Evolutionary conservation across 2,329 filamentous ascomycete species (phyloP).

Genomic region (Penicillium sp.): DNA sequence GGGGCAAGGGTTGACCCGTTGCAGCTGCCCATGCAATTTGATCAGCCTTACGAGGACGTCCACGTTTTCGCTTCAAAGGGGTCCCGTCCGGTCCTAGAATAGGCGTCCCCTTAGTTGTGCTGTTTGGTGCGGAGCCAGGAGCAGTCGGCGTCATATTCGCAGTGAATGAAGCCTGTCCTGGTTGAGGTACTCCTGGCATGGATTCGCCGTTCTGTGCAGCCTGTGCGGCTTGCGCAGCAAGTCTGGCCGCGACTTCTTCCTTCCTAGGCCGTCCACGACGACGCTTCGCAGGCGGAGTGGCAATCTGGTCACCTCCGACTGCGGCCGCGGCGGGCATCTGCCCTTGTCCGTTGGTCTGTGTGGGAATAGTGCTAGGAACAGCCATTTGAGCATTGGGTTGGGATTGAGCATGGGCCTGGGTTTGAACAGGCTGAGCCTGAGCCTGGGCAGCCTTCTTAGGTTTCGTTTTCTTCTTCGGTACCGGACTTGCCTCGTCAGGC

Average conservation of each 20-base stretch:
- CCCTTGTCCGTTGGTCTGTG: conserved; percentile 17
- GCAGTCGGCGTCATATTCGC: conserved; percentile 19
- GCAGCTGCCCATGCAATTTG: conserved; percentile 22
- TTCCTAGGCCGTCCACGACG: conserved; percentile 27
- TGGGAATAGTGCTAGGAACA: conserved; percentile 1
- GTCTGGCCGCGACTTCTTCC: conserved; percentile 24
- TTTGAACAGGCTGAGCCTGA: background rate
- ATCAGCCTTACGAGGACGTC: conserved; percentile 32
- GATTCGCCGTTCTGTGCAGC: conserved; percentile 17
- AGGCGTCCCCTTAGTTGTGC: conserved; percentile 9
- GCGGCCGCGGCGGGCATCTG: conserved; percentile 6
- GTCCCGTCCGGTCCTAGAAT: conserved; percentile 24
- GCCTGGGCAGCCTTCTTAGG: conserved; percentile 6
- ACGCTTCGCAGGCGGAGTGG: conserved; percentile 13
- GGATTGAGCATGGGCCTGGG: background rate
- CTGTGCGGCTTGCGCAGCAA: conserved; percentile 18
- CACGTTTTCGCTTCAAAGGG: conserved; percentile 29
- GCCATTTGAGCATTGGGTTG: background rate
- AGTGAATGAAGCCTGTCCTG: conserved; percentile 23
- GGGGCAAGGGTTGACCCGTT: conserved; percentile 19
- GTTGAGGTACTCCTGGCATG: conserved; percentile 9
- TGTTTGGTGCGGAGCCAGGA: conserved; percentile 7
- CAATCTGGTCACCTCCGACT: conserved; percentile 4
- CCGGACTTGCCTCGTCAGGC: conserved; percentile 15
- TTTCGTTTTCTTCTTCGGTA: conserved; percentile 22